Percentiles rank a stretch among this genome's conserved stretches.
These are phyloP conservation scores for Solanum acaule DNA, from an alignment of 257 asterid species.

Conservation along the genomic window DNA sequence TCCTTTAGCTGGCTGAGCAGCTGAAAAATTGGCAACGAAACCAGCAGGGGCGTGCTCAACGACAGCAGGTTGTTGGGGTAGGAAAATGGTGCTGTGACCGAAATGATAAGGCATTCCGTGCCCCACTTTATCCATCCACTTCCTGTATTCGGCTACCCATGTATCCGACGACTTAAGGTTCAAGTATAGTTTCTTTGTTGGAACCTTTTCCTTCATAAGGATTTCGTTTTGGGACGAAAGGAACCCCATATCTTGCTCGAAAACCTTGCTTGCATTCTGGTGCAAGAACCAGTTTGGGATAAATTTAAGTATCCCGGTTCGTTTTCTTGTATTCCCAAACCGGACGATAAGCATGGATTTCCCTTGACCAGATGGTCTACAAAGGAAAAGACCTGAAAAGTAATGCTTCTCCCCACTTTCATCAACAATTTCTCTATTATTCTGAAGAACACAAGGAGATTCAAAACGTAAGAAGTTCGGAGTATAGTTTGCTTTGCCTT, in stretches of 20 bases:
- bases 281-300: slow-evolving; percentile 78
- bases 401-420: slow-evolving; percentile 50
- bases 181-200: slow-evolving; percentile 66
- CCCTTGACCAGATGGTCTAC: slow-evolving; percentile 93
- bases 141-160: slow-evolving; percentile 80
- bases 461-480: slow-evolving; percentile 58
- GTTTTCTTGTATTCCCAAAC: slow-evolving; percentile 57
- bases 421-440: slow-evolving; percentile 51
- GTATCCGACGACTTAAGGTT: slow-evolving; percentile 75
- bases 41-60: slow-evolving; percentile 98
- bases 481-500: slow-evolving; percentile 32
- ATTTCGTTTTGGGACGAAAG: slow-evolving; percentile 88
- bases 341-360: slow-evolving; percentile 93
- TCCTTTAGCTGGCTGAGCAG: slow-evolving; percentile 90
- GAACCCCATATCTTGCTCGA: slow-evolving; percentile 98
- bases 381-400: slow-evolving; percentile 68
- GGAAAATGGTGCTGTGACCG: slow-evolving; percentile 63
- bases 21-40: slow-evolving; percentile 61
- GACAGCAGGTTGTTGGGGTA: slow-evolving; percentile 61
- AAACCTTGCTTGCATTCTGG: slow-evolving; percentile 84
- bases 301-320: slow-evolving; percentile 31
- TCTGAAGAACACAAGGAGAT: slow-evolving; percentile 84
- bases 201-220: slow-evolving; percentile 71
- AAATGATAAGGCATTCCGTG: slow-evolving; percentile 91
- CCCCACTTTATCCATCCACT: slow-evolving; percentile 97